These are phyloP conservation scores for Ramularia endophylla DNA, from an alignment of 2,329 filamentous ascomycete genomes.

Conservation along the genomic window DNA sequence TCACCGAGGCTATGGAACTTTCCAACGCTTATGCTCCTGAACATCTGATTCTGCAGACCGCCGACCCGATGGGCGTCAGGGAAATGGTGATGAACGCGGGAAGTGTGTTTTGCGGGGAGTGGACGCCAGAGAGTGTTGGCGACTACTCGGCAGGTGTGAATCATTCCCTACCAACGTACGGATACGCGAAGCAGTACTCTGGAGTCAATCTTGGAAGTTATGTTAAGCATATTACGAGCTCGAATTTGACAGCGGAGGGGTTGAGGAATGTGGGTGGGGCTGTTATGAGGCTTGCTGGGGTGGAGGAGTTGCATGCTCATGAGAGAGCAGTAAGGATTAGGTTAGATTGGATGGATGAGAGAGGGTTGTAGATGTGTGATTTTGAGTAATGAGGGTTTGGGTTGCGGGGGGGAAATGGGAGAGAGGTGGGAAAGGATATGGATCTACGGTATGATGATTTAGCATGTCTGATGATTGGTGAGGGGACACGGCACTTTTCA, in stretches of 20 bases:
- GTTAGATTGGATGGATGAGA: constrained; percentile 35
- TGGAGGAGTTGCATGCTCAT: constrained; percentile 93
- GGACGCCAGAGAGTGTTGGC: constrained; percentile 96
- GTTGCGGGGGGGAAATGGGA: too few species aligned
- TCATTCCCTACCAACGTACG: constrained; percentile 93
- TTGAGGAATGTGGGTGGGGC: constrained; percentile 78
- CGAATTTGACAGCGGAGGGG: constrained; percentile 79
- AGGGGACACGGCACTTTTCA: too few species aligned
- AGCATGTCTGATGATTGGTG: too few species aligned
- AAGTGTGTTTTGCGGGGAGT: constrained; percentile 90
- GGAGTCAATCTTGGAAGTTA: constrained; percentile 95
- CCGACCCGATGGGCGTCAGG: constrained; percentile 67
- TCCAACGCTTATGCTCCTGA: constrained; percentile 96
- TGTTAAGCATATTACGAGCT: constrained; percentile 96
- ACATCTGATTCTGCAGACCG: constrained; percentile 87
- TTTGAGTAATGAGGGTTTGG: too few species aligned
- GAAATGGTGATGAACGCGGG: constrained; percentile 86
- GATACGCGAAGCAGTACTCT: constrained; percentile 97
- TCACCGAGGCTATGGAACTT: constrained; percentile 69
- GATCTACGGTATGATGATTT: too few species aligned
- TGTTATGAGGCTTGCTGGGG: constrained; percentile 91
- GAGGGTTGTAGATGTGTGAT: constrained; percentile 1
- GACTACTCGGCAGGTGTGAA: constrained; percentile 99
- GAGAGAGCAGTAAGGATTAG: constrained; percentile 65
- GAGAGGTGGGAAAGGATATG: too few species aligned